Evolutionary conservation across 768 basidiomycete species (phyloP), one percentile per base, ranked within the genome.

Genomic region (Lentinula edodes): DNA sequence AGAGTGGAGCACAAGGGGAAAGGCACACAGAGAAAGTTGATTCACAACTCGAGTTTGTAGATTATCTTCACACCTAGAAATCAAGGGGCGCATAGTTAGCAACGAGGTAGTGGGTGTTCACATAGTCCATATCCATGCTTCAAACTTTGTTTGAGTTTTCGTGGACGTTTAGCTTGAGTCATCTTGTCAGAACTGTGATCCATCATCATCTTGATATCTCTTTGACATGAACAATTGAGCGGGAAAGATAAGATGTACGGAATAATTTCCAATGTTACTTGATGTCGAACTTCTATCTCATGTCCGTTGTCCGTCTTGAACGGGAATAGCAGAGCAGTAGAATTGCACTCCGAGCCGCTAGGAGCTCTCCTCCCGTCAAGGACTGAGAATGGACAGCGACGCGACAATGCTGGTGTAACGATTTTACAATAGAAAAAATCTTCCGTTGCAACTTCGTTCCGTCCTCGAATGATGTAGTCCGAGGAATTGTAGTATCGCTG

Each of bases 131-230:
- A 35, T 36, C 34, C 51, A 2, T 5, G 5, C 36, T 7, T 10
- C 12, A 10, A 54, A 54, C 35, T 54, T 39, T 38, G 36, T n/a
- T 54, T 8, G 1, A 36, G 38, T 38, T 54, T 54, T 38, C 53
- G 53, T 54, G 53, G 53, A 54, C 12, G 53, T 38, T 23, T n/a
- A 39, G 20, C 38, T 54, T n/a, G 53, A 54, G 53, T 54, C 53
- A 39, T 32, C 28, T 28, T 28, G 28, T 28, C 28, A 28, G 8
- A 20, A 16, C 32, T 18, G 3, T 39, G 12, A 10, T 38, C 35
- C 15, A 5, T 15, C 15, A 5, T 15, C 52, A 16, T 36, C 48
- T 32, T 20, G 18, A 23, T 15, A 50, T 50, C 8, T 34, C 28
- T 28, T 2, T 28, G 28, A 28, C 28, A 28, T 28, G 12, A 52